These are phyloP conservation scores for Neospermospora avenae DNA, from an alignment of 2,329 filamentous ascomycete genomes.

Conservation along the genomic window DNA sequence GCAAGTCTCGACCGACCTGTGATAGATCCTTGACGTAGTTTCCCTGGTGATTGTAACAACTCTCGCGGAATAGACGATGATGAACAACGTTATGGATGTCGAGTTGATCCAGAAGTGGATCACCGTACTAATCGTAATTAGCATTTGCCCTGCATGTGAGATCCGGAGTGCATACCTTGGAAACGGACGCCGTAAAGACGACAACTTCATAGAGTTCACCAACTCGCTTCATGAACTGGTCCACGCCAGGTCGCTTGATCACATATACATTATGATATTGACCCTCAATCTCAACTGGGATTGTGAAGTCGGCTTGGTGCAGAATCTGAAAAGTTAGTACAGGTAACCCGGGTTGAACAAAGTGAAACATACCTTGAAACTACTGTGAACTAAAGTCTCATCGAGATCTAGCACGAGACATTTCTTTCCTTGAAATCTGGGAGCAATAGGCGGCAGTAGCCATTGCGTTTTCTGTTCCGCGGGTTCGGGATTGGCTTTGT, in stretches of 20 bases:
- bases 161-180: slow-evolving; percentile 63
- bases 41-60: slow-evolving; percentile 98
- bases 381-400: slow-evolving; percentile 96
- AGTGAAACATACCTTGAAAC: slow-evolving; percentile 77
- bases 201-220: slow-evolving; percentile 98
- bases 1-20: slow-evolving; percentile 90
- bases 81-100: slow-evolving; percentile 98
- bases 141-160: neutral
- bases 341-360: neutral
- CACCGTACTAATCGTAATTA: slow-evolving; percentile 68
- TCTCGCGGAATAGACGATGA: slow-evolving; percentile 93
- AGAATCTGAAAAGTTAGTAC: slow-evolving; percentile 62
- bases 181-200: slow-evolving; percentile 96
- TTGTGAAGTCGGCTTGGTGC: slow-evolving; percentile 97
- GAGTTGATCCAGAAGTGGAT: slow-evolving; percentile 91
- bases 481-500: slow-evolving; percentile 22
- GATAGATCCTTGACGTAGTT: slow-evolving; percentile 99
- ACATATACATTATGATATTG: slow-evolving; percentile 99
- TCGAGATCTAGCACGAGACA: slow-evolving; percentile 94
- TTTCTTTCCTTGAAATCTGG: slow-evolving; percentile 81
- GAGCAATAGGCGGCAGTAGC: slow-evolving; percentile 76
- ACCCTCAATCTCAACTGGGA: slow-evolving; percentile 97
- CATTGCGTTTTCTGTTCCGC: slow-evolving; percentile 35
- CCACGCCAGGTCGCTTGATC: slow-evolving; percentile 97
- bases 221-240: slow-evolving; percentile 98